Evolutionary conservation across 495 filamentous ascomycete genomes (phyloP), one percentile per base, ranked within the genome.

Genomic region (Penicillium maclennaniae): DNA sequence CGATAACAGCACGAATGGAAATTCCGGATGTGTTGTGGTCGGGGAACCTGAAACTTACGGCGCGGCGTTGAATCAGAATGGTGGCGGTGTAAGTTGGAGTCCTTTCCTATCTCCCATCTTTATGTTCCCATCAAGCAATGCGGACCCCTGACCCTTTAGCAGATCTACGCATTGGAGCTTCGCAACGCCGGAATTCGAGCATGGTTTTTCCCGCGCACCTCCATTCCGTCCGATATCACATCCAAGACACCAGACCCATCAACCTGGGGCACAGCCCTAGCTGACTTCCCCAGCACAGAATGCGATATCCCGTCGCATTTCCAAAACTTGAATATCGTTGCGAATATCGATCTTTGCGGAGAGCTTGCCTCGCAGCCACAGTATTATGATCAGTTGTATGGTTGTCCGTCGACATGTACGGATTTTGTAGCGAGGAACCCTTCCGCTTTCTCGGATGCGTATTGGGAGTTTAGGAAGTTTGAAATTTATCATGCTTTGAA

Each of bases 21-120:
- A 79, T 39, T 61, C 69, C 0, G 77, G 77, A 1, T 80, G 77
- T 41, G 72, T 73, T 0, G 75, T 80, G 0, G 50, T 66, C 31
- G 71, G 69, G 9, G n/a, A 55, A 1, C 49, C 57, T 0, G 49
- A 46, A 20, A 72, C 66, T 0, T 78, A 67, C 42, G 77, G 77
- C 5, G 45, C 59, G n/a, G 68, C 53, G 21, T 65, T 80, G 49
- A 79, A 80, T 43, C 46, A 49, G 2, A 64, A 63, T 17, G 75
- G 76, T 15, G 77, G 77, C 7, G 77, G 76, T 58, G 53, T 80
- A 56, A 61, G 65, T 65, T 12, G 2, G 5, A 21, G 19, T 7
- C 9, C 9, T 5, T 15, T 36, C 1, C 14, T 17, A 9, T 20
- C 10, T 25, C 9, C 34, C 15, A n/a, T 15, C 2, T 3, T 20